Base-by-base conservation (phyloP, 352 stramenopile species). In the Phytophthora macrochlamydospora region DNA sequence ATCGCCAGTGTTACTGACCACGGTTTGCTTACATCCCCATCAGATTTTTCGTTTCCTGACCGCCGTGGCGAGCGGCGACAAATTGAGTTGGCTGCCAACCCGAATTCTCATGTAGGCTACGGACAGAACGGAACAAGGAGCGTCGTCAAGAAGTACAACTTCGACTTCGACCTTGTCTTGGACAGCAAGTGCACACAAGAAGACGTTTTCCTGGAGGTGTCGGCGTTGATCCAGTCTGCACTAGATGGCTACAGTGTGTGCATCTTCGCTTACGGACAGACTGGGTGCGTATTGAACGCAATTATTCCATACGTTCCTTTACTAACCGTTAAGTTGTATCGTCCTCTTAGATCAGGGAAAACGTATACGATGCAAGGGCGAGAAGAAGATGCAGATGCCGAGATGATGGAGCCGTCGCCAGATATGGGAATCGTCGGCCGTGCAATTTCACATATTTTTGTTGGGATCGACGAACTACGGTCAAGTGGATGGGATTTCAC, bases 121-220 rank as follows among this genome's bases (percentile, higher is more conserved):
- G 85, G 78, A 0, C 85, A 92, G 61, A 87, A 77, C 49, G 67
- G 71, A 32, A 52, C 62, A 7, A 78, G 69, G 9, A 79, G 87
- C 18, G 67, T 85, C 0, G 67, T 89, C 49, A 96, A 96, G 56
- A 94, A 94, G 74, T 94, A 93, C 69, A 84, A 69, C 43, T 99
- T 99, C 67, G 92, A 97, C 49, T 99, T 99, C 68, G 97, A 99
- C 71, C 87, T 97, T 44, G 97, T 99, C 2, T 99, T 99, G 66
- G 82, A 95, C 55, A 94, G 92, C 32, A 80, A 79, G 9, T 94
- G 90, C 44, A 96, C 75, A 7, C 98, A 99, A 80, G 95, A 98
- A 62, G 81, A 98, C 42, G 86, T 99, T 6, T 99, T 99, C 70
- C 72, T 97, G 7, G 97, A 99, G 76, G 94, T 98, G 1, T 95